Percentiles rank a stretch among this genome's conserved stretches.
Evolutionary conservation across 192 early-diverging fungal genomes (phyloP).

Genomic region (Funneliformis geosporum): DNA sequence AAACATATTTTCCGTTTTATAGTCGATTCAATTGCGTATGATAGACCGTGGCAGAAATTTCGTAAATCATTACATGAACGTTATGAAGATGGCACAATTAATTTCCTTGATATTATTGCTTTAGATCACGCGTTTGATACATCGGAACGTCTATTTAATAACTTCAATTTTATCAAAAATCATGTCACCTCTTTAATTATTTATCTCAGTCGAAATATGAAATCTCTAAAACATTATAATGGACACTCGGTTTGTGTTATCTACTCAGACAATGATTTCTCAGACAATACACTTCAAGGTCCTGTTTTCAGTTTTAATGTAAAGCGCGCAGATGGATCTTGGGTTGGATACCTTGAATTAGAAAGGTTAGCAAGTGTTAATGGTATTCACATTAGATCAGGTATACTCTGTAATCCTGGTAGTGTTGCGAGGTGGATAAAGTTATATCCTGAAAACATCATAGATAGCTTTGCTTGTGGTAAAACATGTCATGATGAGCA

Average conservation of each 20-base stretch:
- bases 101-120: constrained; percentile 73
- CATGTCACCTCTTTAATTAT: constrained; percentile 54
- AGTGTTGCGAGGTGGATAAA: constrained; percentile 66
- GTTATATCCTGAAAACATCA: constrained; percentile 57
- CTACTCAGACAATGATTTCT: constrained; percentile 38
- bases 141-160: constrained; percentile 45
- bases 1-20: not conserved
- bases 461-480: constrained; percentile 50
- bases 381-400: constrained; percentile 69
- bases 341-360: constrained; percentile 67
- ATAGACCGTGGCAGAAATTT: constrained; percentile 55
- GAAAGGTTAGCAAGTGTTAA: constrained; percentile 64
- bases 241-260: constrained; percentile 51
- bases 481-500: constrained; percentile 73
- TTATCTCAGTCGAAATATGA: constrained; percentile 48
- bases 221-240: constrained; percentile 53
- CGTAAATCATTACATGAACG: constrained; percentile 47
- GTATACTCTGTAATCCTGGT: constrained; percentile 84
- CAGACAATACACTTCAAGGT: constrained; percentile 45
- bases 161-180: constrained; percentile 41
- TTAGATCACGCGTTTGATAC: constrained; percentile 69
- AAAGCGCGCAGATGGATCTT: constrained; percentile 50
- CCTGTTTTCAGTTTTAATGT: constrained; percentile 76
- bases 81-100: constrained; percentile 79
- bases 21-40: constrained; percentile 5